These are phyloP conservation scores for Saccharomycopsis amapae DNA, from an alignment of 805 yeast species.

Conservation along the genomic window DNA sequence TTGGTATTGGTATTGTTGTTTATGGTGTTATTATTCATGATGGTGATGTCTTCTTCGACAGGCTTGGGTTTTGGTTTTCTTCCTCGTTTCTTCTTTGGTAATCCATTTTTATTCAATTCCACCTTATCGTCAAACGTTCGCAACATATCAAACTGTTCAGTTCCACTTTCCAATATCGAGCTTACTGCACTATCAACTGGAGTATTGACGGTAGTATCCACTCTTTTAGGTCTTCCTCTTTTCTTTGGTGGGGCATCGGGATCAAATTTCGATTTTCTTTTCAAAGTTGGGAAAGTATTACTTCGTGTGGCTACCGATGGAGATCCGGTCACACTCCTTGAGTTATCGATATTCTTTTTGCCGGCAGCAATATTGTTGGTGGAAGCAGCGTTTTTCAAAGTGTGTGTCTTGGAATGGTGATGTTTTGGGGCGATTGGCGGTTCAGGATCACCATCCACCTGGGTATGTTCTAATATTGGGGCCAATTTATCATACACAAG, in stretches of 20 bases:
- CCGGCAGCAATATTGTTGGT: conserved; percentile 18
- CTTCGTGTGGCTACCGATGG: conserved; percentile 14
- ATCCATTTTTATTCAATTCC: conserved; percentile 7
- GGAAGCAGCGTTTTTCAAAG: background rate
- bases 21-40: conserved; percentile 1
- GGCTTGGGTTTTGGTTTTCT: conserved; percentile 16
- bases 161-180: conserved; percentile 4
- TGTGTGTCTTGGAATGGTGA: conserved; percentile 15
- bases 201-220: background rate
- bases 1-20: background rate
- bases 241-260: conserved; percentile 20
- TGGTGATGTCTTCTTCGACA: background rate
- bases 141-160: conserved; percentile 9
- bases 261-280: conserved; percentile 21
- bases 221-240: conserved; percentile 26
- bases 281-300: conserved; percentile 4
- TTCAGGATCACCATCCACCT: conserved; percentile 41
- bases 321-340: conserved; percentile 1
- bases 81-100: conserved; percentile 20
- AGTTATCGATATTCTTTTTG: background rate
- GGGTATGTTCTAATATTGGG: conserved; percentile 58
- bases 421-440: conserved; percentile 55
- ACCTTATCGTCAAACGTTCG: conserved; percentile 14
- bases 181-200: background rate
- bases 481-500: conserved; percentile 54